A percentile compares a stretch with the other conserved stretches of the same genome.
Conservation (phyloP, 495 filamentous ascomycete genomes). For the Zalerion maritima region DNA sequence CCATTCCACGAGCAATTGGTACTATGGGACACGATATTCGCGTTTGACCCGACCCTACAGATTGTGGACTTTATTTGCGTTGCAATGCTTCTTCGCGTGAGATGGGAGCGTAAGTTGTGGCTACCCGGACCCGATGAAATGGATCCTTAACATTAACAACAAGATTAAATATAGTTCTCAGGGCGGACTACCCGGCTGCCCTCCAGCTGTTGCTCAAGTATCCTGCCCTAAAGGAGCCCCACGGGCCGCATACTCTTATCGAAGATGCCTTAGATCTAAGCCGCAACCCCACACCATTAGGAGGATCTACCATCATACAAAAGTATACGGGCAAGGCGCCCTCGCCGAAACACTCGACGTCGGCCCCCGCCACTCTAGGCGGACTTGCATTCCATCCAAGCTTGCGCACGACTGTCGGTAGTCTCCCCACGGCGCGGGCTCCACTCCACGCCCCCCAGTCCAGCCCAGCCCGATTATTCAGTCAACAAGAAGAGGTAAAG, state of each 20-base stretch:
- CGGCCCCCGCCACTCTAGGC: conserved; percentile 18
- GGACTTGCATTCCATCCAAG: conserved; percentile 17
- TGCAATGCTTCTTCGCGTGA: conserved; percentile 82
- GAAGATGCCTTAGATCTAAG: conserved; percentile 78
- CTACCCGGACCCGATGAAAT: neutral
- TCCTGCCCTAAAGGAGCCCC: conserved; percentile 45
- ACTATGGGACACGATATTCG: conserved; percentile 87
- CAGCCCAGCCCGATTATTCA: conserved; percentile 43
- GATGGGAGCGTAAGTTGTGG: conserved; percentile 63
- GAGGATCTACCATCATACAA: conserved; percentile 58
- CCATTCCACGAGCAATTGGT: conserved; percentile 67
- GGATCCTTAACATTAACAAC: conserved; percentile 3
- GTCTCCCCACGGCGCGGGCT: conserved; percentile 18
- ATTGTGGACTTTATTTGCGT: conserved; percentile 81
- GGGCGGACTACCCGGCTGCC: conserved; percentile 72
- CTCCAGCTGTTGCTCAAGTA: conserved; percentile 74
- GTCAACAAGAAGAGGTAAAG: conserved; percentile 55
- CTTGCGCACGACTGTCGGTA: conserved; percentile 9
- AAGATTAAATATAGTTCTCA: conserved; percentile 44
- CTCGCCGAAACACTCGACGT: conserved; percentile 17
- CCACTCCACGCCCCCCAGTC: conserved; percentile 33
- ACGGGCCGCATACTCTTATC: conserved; percentile 62
- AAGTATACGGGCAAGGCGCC: conserved; percentile 69
- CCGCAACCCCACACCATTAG: conserved; percentile 55
- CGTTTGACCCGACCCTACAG: conserved; percentile 68